A percentile compares a stretch with the other conserved stretches of the same genome.
phyloP scores from a whole-genome alignment of 306 rosid species.

The Vigna nakashimae region DNA sequence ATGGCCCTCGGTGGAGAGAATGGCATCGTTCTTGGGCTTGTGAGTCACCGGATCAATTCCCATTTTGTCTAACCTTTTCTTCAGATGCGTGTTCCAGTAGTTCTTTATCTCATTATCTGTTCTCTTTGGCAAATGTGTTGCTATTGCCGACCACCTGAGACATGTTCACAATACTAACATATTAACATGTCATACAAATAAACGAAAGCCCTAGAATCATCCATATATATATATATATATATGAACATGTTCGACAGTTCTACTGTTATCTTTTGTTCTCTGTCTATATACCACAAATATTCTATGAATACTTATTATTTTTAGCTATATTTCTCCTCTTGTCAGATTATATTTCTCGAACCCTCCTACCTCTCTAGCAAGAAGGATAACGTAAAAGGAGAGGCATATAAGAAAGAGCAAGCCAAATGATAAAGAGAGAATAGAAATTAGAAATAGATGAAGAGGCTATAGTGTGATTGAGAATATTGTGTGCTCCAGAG shows the following conservation, averaged over 20 bases:
- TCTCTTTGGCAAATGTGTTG: slow-evolving; percentile 89
- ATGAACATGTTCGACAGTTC: too few relatives aligned
- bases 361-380: too few relatives aligned
- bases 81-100: slow-evolving; percentile 93
- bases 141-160: slow-evolving; percentile 96
- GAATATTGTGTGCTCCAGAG: neutral
- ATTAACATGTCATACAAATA: neutral
- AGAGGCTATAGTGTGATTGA: neutral
- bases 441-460: neutral
- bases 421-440: neutral
- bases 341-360: too few relatives aligned
- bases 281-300: too few relatives aligned
- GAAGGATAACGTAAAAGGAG: too few relatives aligned
- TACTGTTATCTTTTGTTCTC: too few relatives aligned
- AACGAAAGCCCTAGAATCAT: neutral
- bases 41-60: slow-evolving; percentile 94
- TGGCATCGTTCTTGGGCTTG: slow-evolving; percentile 81
- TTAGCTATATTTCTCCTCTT: too few relatives aligned
- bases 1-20: slow-evolving; percentile 56
- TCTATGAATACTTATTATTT: too few relatives aligned
- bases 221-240: too few relatives aligned
- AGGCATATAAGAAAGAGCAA: neutral
- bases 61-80: slow-evolving; percentile 84
- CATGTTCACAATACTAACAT: slow-evolving; percentile 4
- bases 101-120: slow-evolving; percentile 94